Conservation (phyloP, 768 basidiomycete species). For the Termitomyces sp. region DNA sequence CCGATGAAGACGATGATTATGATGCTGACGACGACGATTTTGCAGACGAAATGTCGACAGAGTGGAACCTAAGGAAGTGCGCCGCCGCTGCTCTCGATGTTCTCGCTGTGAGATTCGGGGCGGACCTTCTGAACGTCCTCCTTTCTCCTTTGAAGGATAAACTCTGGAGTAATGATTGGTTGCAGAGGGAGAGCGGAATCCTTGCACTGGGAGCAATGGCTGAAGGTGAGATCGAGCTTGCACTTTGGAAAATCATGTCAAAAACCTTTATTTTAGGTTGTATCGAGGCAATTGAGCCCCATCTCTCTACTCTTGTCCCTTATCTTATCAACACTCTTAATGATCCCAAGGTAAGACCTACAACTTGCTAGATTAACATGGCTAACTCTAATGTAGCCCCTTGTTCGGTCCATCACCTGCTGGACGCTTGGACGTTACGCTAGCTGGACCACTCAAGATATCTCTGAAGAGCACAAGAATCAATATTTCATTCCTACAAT, state of each 20-base stretch:
- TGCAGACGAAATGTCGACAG: constrained; percentile 94
- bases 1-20: constrained; percentile 85
- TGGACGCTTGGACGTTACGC: constrained; percentile 99
- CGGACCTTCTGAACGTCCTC: constrained; percentile 85
- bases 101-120: constrained; percentile 86
- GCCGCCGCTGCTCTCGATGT: constrained; percentile 97
- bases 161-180: constrained; percentile 89
- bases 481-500: constrained; percentile 94
- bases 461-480: constrained; percentile 82
- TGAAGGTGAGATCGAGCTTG: constrained; percentile 58
- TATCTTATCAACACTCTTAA: constrained; percentile 88
- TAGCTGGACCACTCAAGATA: constrained; percentile 89
- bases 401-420: constrained; percentile 96
- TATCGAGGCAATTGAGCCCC: constrained; percentile 92
- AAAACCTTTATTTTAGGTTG: constrained; percentile 59
- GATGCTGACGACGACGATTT: constrained; percentile 88
- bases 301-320: constrained; percentile 88
- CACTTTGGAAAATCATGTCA: constrained; percentile 1
- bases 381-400: constrained; percentile 51
- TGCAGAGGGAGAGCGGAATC: constrained; percentile 92
- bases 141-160: constrained; percentile 89
- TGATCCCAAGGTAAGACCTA: constrained; percentile 73
- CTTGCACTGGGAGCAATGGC: constrained; percentile 97
- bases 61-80: constrained; percentile 99
- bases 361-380: constrained; percentile 4